These are phyloP conservation scores for Avena atlantica DNA, from an alignment of 176 grass and related monocot species.

Conservation along the genomic window DNA sequence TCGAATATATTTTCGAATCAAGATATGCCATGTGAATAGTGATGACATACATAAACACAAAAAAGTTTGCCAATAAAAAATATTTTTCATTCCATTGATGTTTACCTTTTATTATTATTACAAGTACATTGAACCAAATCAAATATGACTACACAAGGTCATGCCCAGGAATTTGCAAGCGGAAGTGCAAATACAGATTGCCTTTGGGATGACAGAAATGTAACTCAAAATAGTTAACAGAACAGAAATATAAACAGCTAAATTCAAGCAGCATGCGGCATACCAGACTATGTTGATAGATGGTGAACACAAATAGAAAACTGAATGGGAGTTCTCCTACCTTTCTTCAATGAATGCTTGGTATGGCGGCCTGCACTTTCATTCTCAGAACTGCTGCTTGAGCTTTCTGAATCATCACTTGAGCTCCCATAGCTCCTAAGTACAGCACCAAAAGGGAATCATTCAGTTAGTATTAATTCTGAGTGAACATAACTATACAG, in stretches of 20 bases:
- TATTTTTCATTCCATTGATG: neutral
- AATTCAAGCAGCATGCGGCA: neutral
- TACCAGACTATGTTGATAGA: conserved; percentile 22
- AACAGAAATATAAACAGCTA: conserved; percentile 2
- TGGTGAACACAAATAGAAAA: conserved; percentile 3
- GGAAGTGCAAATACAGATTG: neutral
- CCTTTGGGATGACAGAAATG: conserved; percentile 25
- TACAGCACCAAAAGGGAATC: conserved; percentile 1
- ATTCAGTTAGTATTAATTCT: conserved; percentile 36
- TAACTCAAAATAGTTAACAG: conserved; percentile 1
- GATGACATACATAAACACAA: conserved; percentile 16
- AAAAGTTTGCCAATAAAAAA: neutral
- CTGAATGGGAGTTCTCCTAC: conserved; percentile 20
- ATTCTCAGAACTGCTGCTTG: conserved; percentile 55
- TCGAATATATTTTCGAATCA: conserved; percentile 18
- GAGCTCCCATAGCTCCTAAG: conserved; percentile 59
- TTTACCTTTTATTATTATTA: neutral
- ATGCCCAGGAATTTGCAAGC: conserved; percentile 10
- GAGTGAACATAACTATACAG: conserved; percentile 24
- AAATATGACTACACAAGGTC: neutral
- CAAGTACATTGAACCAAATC: conserved; percentile 20
- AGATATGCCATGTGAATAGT: neutral
- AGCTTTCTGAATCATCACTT: conserved; percentile 63
- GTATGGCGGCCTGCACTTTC: conserved; percentile 32
- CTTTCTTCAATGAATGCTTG: conserved; percentile 49